Evolutionary conservation across 1,284 basidiomycete genomes (phyloP).

Genomic region (Phylloboletellus chloephorus): DNA sequence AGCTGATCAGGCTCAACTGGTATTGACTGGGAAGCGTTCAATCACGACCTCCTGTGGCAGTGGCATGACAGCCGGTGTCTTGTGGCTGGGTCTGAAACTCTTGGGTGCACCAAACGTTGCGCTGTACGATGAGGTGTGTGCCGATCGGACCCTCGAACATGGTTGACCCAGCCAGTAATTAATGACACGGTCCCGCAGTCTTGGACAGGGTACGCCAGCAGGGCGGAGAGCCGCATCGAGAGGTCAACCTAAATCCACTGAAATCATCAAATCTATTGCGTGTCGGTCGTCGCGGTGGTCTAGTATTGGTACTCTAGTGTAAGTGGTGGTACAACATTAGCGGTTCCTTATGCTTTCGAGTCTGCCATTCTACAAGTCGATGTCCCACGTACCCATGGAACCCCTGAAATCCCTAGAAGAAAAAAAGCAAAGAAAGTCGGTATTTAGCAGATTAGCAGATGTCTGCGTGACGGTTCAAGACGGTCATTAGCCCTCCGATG

Average conservation of each 20-base stretch:
- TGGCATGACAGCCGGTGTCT: slow-evolving; percentile 93
- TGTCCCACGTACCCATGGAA: slow-evolving; percentile 23
- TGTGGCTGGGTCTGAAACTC: slow-evolving; percentile 83
- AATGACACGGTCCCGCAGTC: slow-evolving; percentile 45
- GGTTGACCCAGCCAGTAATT: slow-evolving; percentile 10
- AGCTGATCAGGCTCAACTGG: slow-evolving; percentile 43
- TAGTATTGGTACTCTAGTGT: slow-evolving; percentile 22
- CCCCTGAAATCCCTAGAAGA: slow-evolving; percentile 9
- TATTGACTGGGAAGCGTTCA: slow-evolving; percentile 53
- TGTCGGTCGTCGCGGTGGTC: slow-evolving; percentile 6
- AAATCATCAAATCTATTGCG: slow-evolving; percentile 8
- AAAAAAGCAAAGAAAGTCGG: background rate
- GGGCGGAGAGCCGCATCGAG: slow-evolving; percentile 58
- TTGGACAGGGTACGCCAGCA: slow-evolving; percentile 78
- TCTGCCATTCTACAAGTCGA: slow-evolving; percentile 22
- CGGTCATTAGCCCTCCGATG: slow-evolving; percentile 33
- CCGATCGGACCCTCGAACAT: slow-evolving; percentile 10
- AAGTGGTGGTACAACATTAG: slow-evolving; percentile 32
- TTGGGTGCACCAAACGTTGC: slow-evolving; percentile 56
- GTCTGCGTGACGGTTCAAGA: slow-evolving; percentile 30
- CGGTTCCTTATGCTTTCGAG: slow-evolving; percentile 14
- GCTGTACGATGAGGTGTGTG: slow-evolving; percentile 79
- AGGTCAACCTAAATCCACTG: slow-evolving; percentile 31
- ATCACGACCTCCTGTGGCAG: slow-evolving; percentile 81
- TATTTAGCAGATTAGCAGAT: slow-evolving; percentile 18